Base-by-base conservation (phyloP, 2,329 filamentous ascomycete genomes). In the Cyanodermella asteris region DNA sequence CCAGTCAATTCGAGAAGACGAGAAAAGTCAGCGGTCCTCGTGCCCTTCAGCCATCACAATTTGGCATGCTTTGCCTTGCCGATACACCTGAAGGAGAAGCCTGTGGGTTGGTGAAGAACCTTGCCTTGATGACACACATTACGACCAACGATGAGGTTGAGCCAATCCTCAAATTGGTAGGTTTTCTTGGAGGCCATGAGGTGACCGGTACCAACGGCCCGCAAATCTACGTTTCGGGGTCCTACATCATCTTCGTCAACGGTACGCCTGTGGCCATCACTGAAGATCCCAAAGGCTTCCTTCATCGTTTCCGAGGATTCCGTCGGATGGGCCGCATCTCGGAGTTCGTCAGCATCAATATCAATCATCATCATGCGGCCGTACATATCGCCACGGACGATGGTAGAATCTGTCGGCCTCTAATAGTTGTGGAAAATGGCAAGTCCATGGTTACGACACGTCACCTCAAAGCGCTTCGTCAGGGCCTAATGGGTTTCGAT, bases 61-160 rank as follows among this genome's bases (percentile, higher is more conserved):
- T 91, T 55, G 87, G 87, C 38, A 93, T 97, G 82, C 59, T 97
- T 27, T 97, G 87, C 44, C 76, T 82, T 0, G 90, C 87, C 7
- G 87, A 97, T 58, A 97, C 87, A 0, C 87, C 87, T 5, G 87
- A 97, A 71, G 87, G 87, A 51, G 87, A 97, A 55, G 82, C 87
- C 7, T 97, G 87, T 53, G 87, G 87, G 60, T 54, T 97, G 29
- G 82, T 97, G 38, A 97, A 97, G 59, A 97, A 97, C 43, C 51
- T 97, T 55, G 87, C 87, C 6, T 59, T 97, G 29, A 97, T 97
- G 87, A 97, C 90, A 25, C 90, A 97, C 43, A 94, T 97, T 38
- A 97, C 87, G 1, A 97, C 87, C 2, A 80, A 91, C 34, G 80
- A 91, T 28, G 81, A 93, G 28, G 87, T 94, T 44, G 78, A 70